Base-by-base conservation (phyloP, 73 alveolate species). In the Stentor coeruleus region DNA sequence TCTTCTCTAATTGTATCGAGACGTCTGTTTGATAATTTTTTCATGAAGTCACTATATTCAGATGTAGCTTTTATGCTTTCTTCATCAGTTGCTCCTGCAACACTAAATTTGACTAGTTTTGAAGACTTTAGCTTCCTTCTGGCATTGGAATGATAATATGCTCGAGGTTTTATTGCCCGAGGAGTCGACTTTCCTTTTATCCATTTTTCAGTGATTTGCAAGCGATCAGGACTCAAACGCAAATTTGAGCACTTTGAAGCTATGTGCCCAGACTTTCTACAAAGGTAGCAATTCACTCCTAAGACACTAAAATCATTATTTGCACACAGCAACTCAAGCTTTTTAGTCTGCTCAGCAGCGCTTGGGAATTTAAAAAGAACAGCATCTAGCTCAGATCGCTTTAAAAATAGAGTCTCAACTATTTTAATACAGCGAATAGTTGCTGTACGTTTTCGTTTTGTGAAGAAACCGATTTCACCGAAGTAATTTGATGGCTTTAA, bases 391-490 rank as follows among this genome's bases (percentile, higher is more conserved):
- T 66, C 79, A 31, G 26, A 14, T 66, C 79, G n/a, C n/a, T 66
- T 26, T 28, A 20, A 66, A 15, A 33, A 20, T 40, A 66, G 11
- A 66, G 15, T 28, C 39, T 85, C 84, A 3, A 58, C 90, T 85
- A 88, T 83, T 74, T 87, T 86, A n/a, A 76, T 72, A 3, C 90
- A 81, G n/a, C 87, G 38, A 3, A 77, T 88, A 11, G 93, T 74
- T 1, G 95, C 92, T 35, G 76, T 58, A 40, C 95, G 81, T n/a
- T 87, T 84, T 30, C 74, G 42, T 66, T 59, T 86, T 31, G 95
- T 77, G 74, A 89, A 89, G 74, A 89, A 89, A 28, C 85, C 87
- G 49, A 89, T 49, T 82, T 89, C 95, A 3, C 95, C 92, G 42
- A 87, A 88, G 2, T 14, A 41, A 14, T 36, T 36, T 2, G n/a